Base-by-base conservation (phyloP, 2,329 filamentous ascomycete genomes). In the Fusarium sp. region DNA sequence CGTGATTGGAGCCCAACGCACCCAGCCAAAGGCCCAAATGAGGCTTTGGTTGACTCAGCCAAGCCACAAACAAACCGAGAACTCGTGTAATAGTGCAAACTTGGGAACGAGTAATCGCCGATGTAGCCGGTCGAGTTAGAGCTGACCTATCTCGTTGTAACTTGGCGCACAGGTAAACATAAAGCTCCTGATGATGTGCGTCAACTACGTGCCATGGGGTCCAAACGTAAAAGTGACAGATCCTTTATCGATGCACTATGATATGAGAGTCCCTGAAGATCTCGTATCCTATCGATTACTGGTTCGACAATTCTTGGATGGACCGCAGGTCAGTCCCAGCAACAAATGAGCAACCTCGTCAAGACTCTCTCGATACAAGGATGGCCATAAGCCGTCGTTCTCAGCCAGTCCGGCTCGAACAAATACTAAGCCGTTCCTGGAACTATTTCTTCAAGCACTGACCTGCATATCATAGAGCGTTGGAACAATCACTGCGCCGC, bases 1-100 rank as follows among this genome's bases (percentile, higher is more conserved):
- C 57, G 47, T 57, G 28, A 49, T 67, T 66, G 57, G 57, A 55
- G 60, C 54, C 70, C 62, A 70, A 72, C 43, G 24, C 26, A 47
- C 51, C 30, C 38, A 50, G 23, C 62, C 53, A 47, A 48, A 30
- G 32, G 20, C 40, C 40, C n/a, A 24, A 39, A 39, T 30, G 26
- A 44, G 38, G 39, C 24, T 53, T 43, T 36, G 26, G 24, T 36
- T 28, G 11, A 34, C 34, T 49, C 57, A 39, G 38, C 61, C 56
- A 66, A 64, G 57, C 57, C 55, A 54, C 46, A 44, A 48, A 61
- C 49, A 57, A 39, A 53, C 54, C 50, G 17, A 36, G 34, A n/a
- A 36, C 5, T 19, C n/a, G 34, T n/a, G 34, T 19, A 10, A 36
- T 19, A 10, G 34, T 36, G 34, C n/a, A 36, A 36, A 39, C 43